Evolutionary conservation across 441 rosid genomes (phyloP), one percentile per base, ranked within the genome.

Genomic region (Viola pubescens): DNA sequence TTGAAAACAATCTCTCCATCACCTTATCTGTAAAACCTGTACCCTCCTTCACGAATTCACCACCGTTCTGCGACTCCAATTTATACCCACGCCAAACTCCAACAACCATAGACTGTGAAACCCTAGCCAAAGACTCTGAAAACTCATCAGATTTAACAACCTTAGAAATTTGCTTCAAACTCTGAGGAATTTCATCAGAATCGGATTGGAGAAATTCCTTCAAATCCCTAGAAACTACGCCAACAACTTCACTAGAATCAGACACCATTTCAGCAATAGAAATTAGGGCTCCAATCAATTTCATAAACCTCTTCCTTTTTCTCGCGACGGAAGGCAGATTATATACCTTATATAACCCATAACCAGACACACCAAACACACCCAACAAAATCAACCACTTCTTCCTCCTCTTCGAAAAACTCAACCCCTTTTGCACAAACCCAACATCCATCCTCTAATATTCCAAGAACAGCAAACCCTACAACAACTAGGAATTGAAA

Each of bases 81-180:
- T 56, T 66, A 69, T 73, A 81, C 3, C 96, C 98, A 52, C 87
- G 72, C 50, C 77, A 38, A 70, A 86, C 58, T 46, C 97, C 98
- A 51, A 75, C 56, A 0, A 91, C 86, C 44, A 86, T 16, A 47
- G 89, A 92, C 79, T 84, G 78, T 54, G 85, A 77, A 69, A 76
- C 75, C 63, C 78, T 69, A 58, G 69, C 60, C 61, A 92, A 60
- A 3, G 92, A 83, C 67, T 71, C 74, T 3, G 77, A 79, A 42
- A 89, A 79, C 70, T 86, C 95, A 12, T 70, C 74, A 0, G 96
- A 88, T 26, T 48, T 79, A 0, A 78, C 76, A 58, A 94, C 79
- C 77, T 94, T 94, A 0, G 89, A 78, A 64, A 94, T 79, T 70
- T 94, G 98, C 71, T 68, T 88, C 67, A 91, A 74, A 61, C 98